These are phyloP conservation scores for Hygrocybe punicea DNA, from an alignment of 768 basidiomycete genomes.

Conservation along the genomic window DNA sequence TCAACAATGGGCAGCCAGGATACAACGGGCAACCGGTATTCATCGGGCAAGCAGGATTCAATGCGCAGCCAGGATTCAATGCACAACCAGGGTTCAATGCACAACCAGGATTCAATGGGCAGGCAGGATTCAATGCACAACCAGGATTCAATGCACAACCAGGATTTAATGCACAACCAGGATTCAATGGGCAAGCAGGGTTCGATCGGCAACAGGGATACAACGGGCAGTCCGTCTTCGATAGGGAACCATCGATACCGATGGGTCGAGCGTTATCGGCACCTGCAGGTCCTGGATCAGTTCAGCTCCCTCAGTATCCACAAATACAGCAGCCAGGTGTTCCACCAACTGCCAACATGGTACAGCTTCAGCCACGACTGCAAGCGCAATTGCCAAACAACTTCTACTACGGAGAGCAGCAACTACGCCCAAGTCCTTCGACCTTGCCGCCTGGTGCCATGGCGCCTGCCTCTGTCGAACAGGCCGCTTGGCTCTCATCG, in stretches of 20 bases:
- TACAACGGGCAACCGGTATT: neutral
- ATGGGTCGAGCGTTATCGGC: slow-evolving; percentile 26
- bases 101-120: neutral
- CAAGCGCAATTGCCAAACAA: neutral
- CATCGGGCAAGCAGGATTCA: slow-evolving; percentile 12
- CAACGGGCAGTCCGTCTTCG: slow-evolving; percentile 17
- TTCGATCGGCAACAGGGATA: slow-evolving; percentile 6
- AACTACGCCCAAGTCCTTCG: slow-evolving; percentile 4
- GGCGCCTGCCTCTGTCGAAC: slow-evolving; percentile 27
- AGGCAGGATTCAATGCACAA: slow-evolving; percentile 1
- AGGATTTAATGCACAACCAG: slow-evolving; percentile 23
- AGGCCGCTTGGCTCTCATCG: slow-evolving; percentile 3
- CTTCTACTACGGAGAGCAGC: slow-evolving; percentile 5
- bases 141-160: slow-evolving; percentile 3
- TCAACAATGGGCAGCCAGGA: slow-evolving; percentile 32
- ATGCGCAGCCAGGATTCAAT: slow-evolving; percentile 16
- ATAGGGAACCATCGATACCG: slow-evolving; percentile 1
- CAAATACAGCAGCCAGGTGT: slow-evolving; percentile 22
- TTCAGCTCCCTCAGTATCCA: neutral
- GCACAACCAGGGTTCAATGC: slow-evolving; percentile 7
- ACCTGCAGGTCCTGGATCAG: slow-evolving; percentile 17
- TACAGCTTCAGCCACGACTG: slow-evolving; percentile 28
- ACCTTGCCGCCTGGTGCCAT: slow-evolving; percentile 55
- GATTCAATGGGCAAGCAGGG: slow-evolving; percentile 9
- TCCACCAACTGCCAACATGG: slow-evolving; percentile 14